Base-by-base conservation (phyloP, 2,329 filamentous ascomycete genomes). In the Pseudogymnoascus verrucosus region DNA sequence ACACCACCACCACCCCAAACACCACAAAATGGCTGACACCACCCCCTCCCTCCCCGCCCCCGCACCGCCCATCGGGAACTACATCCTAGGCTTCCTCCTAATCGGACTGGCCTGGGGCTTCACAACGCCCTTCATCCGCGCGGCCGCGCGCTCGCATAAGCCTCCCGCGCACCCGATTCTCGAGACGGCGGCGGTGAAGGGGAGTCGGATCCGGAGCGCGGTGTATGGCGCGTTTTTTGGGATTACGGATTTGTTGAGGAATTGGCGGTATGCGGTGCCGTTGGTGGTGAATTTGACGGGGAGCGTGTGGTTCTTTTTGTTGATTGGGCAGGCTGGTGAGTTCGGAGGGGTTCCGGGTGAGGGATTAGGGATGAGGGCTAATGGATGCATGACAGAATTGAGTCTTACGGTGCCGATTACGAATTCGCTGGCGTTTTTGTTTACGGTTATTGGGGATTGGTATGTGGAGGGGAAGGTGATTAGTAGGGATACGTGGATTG, bases 361-460 rank as follows among this genome's bases (percentile, higher is more conserved):
- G n/a, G 40, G n/a, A 7, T 31, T 28, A 3, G 19, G 36, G 61
- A 63, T 54, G 2, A 12, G 6, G 28, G 23, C 16, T 51, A 60
- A 60, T 54, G 42, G n/a, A n/a, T 60, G 34, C 1, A 14, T 60
- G 34, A 4, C 69, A 95, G 93, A 98, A 76, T 74, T 98, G 69
- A 96, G 92, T 72, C 79, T 98, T 67, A 97, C 93, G 2, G 93
- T 98, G 0, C 93, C 93, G 1, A 95, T 98, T 67, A 93, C 93
- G 1, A 98, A 98, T 72, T 96, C 92, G 0, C 78, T 96, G 71
- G 93, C 93, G 0, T 98, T 98, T 70, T 76, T 98, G n/a, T 98
- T 97, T 72, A 98, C 93, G 0, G 93, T 97, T 1, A 72, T 97
- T 11, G 93, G 93, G 0, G 93, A 98, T 70, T 98, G 93, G 92